A percentile compares a stretch with the other conserved stretches of the same genome.
These are phyloP conservation scores for Nemania abortiva DNA, from an alignment of 2,329 filamentous ascomycete genomes.

Conservation along the genomic window DNA sequence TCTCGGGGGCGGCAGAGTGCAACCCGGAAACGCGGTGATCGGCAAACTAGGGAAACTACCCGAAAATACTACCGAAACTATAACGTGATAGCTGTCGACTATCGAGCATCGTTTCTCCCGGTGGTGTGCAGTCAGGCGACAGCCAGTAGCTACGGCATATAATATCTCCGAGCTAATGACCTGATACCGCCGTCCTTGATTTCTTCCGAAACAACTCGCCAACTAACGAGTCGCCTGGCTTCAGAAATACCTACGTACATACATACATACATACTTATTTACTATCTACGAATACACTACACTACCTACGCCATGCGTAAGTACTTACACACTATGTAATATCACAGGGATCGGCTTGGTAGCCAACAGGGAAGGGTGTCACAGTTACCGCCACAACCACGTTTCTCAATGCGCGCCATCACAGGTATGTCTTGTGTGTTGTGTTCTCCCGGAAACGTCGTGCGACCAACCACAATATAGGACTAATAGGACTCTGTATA, in stretches of 20 bases:
- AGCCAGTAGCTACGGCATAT: background rate
- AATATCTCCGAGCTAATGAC: background rate
- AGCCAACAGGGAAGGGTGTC: constrained; percentile 14
- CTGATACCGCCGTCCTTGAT: background rate
- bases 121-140: background rate
- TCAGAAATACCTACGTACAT: no score
- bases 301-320: background rate
- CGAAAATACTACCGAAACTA: constrained; percentile 35
- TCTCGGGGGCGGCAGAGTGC: constrained; percentile 8
- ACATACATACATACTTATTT: background rate
- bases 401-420: constrained; percentile 32
- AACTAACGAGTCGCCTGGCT: constrained; percentile 4
- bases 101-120: constrained; percentile 11
- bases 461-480: constrained; percentile 23
- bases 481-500: constrained; percentile 5
- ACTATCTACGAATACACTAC: no score
- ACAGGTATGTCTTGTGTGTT: constrained; percentile 21
- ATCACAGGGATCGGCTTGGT: background rate
- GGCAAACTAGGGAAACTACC: constrained; percentile 26
- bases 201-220: constrained; percentile 5
- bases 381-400: constrained; percentile 29
- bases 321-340: constrained; percentile 14
- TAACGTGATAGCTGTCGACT: constrained; percentile 13
- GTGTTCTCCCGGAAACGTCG: constrained; percentile 24
- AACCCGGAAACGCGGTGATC: constrained; percentile 14